These are phyloP conservation scores for Penicillium soppii DNA, from an alignment of 495 filamentous ascomycete genomes.

Conservation along the genomic window DNA sequence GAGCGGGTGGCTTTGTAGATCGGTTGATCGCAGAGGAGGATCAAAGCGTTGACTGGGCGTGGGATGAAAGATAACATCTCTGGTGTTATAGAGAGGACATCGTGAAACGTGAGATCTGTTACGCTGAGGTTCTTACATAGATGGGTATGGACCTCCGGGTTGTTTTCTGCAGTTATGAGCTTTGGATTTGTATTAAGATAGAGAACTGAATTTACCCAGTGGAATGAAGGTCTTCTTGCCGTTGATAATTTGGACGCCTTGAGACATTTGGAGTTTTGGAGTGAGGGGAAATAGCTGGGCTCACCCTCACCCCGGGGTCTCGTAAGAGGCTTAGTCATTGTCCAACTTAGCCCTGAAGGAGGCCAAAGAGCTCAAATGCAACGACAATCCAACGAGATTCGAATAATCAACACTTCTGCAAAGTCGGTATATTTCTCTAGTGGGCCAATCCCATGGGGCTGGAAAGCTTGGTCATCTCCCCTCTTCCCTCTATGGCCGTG, in stretches of 20 bases:
- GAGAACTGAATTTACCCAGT: conserved; percentile 27
- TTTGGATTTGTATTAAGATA: neutral
- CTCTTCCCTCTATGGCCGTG: too few species aligned
- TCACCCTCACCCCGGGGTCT: too few species aligned
- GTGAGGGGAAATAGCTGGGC: too few species aligned
- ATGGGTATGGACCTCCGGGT: conserved; percentile 56
- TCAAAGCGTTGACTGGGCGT: conserved; percentile 56
- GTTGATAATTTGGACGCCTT: conserved; percentile 41
- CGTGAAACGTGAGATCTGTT: conserved; percentile 54
- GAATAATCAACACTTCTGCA: too few species aligned
- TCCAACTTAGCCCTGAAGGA: too few species aligned
- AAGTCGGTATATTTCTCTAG: too few species aligned
- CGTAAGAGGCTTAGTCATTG: too few species aligned
- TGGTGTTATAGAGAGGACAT: conserved; percentile 55
- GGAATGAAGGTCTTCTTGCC: conserved; percentile 40
- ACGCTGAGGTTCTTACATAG: conserved; percentile 57
- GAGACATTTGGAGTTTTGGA: too few species aligned
- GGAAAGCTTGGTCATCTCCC: too few species aligned
- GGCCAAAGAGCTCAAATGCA: too few species aligned
- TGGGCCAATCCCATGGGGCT: too few species aligned
- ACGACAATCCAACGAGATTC: too few species aligned
- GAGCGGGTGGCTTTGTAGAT: conserved; percentile 41
- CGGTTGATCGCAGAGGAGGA: conserved; percentile 53
- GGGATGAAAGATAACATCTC: conserved; percentile 56
- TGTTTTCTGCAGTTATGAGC: conserved; percentile 51